A percentile compares a stretch with the other conserved stretches of the same genome.
Evolutionary conservation across 305 asterid species (phyloP).

Genomic region (Ilex paraguariensis): DNA sequence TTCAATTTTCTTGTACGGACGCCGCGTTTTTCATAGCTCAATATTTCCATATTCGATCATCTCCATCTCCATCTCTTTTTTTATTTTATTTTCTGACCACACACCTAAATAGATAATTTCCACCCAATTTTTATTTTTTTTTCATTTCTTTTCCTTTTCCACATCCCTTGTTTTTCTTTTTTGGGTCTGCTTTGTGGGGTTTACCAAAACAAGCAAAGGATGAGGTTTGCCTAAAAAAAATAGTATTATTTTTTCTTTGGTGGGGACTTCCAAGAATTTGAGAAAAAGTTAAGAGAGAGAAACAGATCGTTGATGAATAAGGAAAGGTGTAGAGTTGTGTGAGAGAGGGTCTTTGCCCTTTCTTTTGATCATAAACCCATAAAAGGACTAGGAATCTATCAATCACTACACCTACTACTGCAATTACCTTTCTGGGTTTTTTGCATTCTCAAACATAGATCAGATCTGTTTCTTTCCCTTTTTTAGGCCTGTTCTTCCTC

Average conservation of each 20-base stretch:
- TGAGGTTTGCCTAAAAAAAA: conserved; percentile 17
- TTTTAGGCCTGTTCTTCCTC: conserved; percentile 35
- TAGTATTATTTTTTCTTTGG: conserved; percentile 18
- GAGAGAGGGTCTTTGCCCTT: conserved; percentile 1
- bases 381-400: conserved; percentile 34
- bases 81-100: no score
- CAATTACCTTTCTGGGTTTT: conserved; percentile 1
- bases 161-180: conserved; percentile 11
- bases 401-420: conserved; percentile 8
- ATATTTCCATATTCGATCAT: no score
- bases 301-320: conserved; percentile 3
- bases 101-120: neutral
- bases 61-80: no score
- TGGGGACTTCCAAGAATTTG: conserved; percentile 20
- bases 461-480: conserved; percentile 37
- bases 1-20: conserved; percentile 27
- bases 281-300: conserved; percentile 8
- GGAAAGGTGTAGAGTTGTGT: conserved; percentile 16
- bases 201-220: conserved; percentile 41
- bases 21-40: conserved; percentile 7
- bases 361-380: conserved; percentile 12
- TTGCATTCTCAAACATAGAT: conserved; percentile 8
- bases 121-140: neutral
- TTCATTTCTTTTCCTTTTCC: conserved; percentile 12
- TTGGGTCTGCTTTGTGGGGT: conserved; percentile 17